A percentile compares a stretch with the other conserved stretches of the same genome.
Evolutionary conservation across 768 basidiomycete species (phyloP).

Genomic region (Podaxis carcinomalis): DNA sequence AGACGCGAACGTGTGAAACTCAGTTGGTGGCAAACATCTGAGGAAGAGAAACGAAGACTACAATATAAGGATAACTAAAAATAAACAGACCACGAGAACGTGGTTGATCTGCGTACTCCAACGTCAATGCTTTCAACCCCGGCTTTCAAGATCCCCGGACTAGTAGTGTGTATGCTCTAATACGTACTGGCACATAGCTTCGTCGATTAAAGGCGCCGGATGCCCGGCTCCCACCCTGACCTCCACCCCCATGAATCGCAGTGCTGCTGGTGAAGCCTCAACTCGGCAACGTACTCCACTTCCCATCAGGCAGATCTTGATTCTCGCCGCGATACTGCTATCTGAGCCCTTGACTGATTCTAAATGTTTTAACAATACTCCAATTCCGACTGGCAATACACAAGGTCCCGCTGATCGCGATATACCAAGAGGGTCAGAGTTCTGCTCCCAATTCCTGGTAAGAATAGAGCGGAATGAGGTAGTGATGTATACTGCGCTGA

Average conservation of each 20-base stretch:
- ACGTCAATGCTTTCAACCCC: not conserved
- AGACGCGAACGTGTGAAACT: too few species aligned
- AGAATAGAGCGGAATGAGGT: constrained; percentile 7
- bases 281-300: constrained; percentile 27
- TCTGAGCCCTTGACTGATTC: constrained; percentile 39
- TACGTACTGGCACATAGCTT: not conserved
- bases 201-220: not conserved
- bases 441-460: constrained; percentile 45
- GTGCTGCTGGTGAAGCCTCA: not conserved
- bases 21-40: too few species aligned
- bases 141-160: not conserved
- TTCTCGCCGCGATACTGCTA: constrained; percentile 35
- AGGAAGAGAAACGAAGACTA: too few species aligned
- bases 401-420: constrained; percentile 38
- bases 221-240: not conserved
- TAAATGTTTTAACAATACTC: constrained; percentile 37
- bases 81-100: too few species aligned
- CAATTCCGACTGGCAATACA: constrained; percentile 26
- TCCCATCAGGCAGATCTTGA: constrained; percentile 34
- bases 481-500: not conserved
- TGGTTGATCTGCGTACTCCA: too few species aligned
- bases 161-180: not conserved
- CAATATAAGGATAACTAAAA: too few species aligned
- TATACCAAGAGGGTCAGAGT: constrained; percentile 33
- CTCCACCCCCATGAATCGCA: not conserved